Conservation (phyloP, 2,329 filamentous ascomycete species). For the Botrytis porri region DNA sequence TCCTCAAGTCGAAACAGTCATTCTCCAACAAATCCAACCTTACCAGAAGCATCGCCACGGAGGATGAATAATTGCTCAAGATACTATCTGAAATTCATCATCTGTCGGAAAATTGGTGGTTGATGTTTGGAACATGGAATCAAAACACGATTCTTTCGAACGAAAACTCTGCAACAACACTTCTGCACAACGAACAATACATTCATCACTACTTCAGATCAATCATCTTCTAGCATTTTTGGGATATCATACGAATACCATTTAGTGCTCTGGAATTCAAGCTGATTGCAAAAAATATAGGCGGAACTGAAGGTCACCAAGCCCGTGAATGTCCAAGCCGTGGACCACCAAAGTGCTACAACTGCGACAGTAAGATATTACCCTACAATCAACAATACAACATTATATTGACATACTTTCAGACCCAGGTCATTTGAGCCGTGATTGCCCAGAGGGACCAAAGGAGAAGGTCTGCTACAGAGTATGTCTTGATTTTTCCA, state of each 20-base stretch:
- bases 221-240: neutral
- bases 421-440: conserved; percentile 76
- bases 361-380: conserved; percentile 66
- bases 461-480: conserved; percentile 85
- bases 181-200: neutral
- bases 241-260: neutral
- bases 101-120: neutral
- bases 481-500: neutral
- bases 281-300: conserved; percentile 45
- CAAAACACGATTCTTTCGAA: neutral
- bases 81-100: neutral
- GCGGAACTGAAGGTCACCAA: conserved; percentile 71
- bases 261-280: neutral
- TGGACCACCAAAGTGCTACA: conserved; percentile 80
- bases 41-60: too few relatives aligned
- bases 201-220: neutral
- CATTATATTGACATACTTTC: conserved; percentile 32
- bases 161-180: conserved; percentile 4
- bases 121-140: neutral
- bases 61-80: neutral
- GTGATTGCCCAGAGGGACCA: conserved; percentile 84
- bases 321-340: conserved; percentile 84
- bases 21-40: neutral
- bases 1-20: conserved; percentile 5
- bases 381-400: conserved; percentile 28